These are phyloP conservation scores for Penicillium sp. DNA, from an alignment of 2,329 filamentous ascomycete species.

Conservation along the genomic window DNA sequence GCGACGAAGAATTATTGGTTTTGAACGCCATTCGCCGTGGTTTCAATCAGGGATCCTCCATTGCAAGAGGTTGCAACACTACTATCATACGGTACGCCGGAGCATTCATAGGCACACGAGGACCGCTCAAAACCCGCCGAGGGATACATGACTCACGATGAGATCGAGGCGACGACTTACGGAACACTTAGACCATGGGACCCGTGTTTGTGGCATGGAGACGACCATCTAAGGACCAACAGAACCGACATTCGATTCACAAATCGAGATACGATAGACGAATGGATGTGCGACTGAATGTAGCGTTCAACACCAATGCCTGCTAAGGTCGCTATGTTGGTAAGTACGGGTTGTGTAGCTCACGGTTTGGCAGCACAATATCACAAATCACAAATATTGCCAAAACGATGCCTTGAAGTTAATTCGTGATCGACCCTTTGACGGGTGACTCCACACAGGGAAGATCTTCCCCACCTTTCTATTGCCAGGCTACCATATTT, in stretches of 20 bases:
- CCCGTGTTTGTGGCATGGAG: neutral
- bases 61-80: neutral
- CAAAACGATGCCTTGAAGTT: neutral
- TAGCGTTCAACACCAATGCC: neutral
- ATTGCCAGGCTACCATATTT: neutral
- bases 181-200: neutral
- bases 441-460: neutral
- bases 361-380: neutral
- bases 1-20: neutral
- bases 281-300: neutral
- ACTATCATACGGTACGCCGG: neutral
- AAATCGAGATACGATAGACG: neutral
- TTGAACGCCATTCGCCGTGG: neutral
- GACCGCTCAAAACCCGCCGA: neutral
- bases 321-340: neutral
- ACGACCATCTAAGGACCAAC: neutral
- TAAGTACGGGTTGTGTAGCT: neutral
- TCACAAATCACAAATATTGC: neutral
- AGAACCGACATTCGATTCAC: neutral
- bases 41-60: neutral
- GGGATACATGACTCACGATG: neutral
- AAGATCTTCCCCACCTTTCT: neutral
- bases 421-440: neutral
- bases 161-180: neutral
- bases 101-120: neutral